These are phyloP conservation scores for Colletotrichum trifolii DNA, from an alignment of 2,329 filamentous ascomycete species.

Conservation along the genomic window DNA sequence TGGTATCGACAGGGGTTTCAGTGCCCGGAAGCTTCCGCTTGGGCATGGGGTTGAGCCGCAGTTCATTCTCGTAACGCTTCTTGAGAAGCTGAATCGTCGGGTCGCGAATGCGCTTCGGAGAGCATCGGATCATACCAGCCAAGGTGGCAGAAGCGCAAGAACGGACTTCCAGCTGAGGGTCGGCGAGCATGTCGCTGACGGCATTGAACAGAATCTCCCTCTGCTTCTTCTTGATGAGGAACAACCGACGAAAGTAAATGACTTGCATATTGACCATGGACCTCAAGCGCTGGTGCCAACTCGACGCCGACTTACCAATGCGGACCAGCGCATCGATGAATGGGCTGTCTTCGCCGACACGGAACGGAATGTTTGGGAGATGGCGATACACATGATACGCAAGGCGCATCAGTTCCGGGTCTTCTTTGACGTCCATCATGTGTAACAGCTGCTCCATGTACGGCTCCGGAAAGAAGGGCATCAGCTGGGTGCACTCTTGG, in stretches of 20 bases:
- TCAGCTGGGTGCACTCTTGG: conserved; percentile 90
- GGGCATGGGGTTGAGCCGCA: conserved; percentile 88
- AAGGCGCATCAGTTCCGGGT: conserved; percentile 91
- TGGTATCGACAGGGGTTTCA: conserved; percentile 76
- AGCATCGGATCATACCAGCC: conserved; percentile 98
- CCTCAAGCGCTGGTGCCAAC: conserved; percentile 95
- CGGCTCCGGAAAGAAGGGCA: conserved; percentile 88
- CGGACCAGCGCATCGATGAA: conserved; percentile 89
- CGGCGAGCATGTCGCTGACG: conserved; percentile 94
- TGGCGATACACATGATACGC: conserved; percentile 98
- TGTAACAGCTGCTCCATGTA: conserved; percentile 95
- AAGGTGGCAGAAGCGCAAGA: conserved; percentile 92
- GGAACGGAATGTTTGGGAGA: conserved; percentile 93
- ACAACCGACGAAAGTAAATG: conserved; percentile 95
- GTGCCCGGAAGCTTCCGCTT: conserved; percentile 74
- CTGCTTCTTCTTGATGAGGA: conserved; percentile 80
- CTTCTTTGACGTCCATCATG: conserved; percentile 99
- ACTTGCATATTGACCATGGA: conserved; percentile 99
- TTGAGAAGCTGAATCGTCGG: conserved; percentile 82
- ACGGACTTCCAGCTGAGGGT: conserved; percentile 92
- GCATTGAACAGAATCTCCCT: conserved; percentile 87
- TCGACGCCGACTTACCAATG: conserved; percentile 84
- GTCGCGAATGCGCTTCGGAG: conserved; percentile 81
- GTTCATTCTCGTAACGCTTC: conserved; percentile 79
- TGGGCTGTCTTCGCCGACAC: conserved; percentile 82